Conservation (phyloP, 805 yeast genomes). For the Blastobotrys robertii region DNA sequence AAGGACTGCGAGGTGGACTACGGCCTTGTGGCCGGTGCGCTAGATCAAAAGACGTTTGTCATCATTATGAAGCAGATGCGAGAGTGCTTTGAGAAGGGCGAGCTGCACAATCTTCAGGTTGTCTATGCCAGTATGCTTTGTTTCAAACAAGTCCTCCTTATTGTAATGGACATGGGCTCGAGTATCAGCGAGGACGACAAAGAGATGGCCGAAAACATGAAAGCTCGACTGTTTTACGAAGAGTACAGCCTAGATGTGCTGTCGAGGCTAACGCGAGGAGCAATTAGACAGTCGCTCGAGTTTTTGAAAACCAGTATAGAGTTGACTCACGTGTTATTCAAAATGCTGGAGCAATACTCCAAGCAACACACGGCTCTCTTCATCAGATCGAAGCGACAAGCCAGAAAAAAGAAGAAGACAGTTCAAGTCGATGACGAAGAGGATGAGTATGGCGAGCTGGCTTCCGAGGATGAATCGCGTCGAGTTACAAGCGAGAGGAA, state of each 20-base stretch:
- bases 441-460: constrained; percentile 12
- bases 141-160: constrained; percentile 50
- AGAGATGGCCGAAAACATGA: constrained; percentile 47
- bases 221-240: constrained; percentile 61
- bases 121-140: constrained; percentile 63
- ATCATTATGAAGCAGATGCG: constrained; percentile 38
- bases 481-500: constrained; percentile 35
- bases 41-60: constrained; percentile 53
- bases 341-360: constrained; percentile 56
- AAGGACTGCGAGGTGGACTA: constrained; percentile 21
- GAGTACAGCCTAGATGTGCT: constrained; percentile 49
- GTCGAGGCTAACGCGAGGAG: constrained; percentile 50
- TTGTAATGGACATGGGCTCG: constrained; percentile 34
- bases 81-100: constrained; percentile 25
- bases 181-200: constrained; percentile 37
- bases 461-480: constrained; percentile 23
- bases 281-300: constrained; percentile 52
- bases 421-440: neutral
- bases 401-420: constrained; percentile 18
- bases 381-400: constrained; percentile 37
- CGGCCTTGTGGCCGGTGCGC: constrained; percentile 31
- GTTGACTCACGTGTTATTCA: constrained; percentile 53
- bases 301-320: constrained; percentile 54
- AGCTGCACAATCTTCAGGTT: constrained; percentile 40
- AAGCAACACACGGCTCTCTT: constrained; percentile 43